These are phyloP conservation scores for Curvularia eragrostidis DNA, from an alignment of 2,329 filamentous ascomycete species.

Conservation along the genomic window DNA sequence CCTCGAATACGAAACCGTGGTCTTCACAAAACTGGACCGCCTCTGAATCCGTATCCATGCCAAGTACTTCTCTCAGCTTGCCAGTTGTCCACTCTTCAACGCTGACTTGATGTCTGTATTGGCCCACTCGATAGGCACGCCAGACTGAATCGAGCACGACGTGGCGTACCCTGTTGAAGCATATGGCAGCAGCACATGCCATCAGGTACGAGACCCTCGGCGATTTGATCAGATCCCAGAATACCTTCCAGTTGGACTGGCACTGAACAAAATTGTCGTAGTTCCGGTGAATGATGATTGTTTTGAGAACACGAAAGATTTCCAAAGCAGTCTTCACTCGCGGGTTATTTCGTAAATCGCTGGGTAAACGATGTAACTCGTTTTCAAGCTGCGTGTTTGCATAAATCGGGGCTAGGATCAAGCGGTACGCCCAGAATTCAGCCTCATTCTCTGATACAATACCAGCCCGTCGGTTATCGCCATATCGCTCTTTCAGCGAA, in stretches of 20 bases:
- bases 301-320: slow-evolving; percentile 63
- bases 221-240: slow-evolving; percentile 65
- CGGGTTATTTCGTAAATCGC: slow-evolving; percentile 57
- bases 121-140: slow-evolving; percentile 61
- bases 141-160: slow-evolving; percentile 63
- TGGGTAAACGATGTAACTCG: slow-evolving; percentile 63
- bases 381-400: slow-evolving; percentile 61
- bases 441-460: slow-evolving; percentile 63
- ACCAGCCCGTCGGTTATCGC: slow-evolving; percentile 50
- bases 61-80: slow-evolving; percentile 59
- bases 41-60: slow-evolving; percentile 63
- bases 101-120: slow-evolving; percentile 49
- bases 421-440: slow-evolving; percentile 69
- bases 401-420: slow-evolving; percentile 55
- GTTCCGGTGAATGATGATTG: slow-evolving; percentile 57
- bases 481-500: slow-evolving; percentile 62
- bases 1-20: slow-evolving; percentile 60
- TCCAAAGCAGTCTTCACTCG: slow-evolving; percentile 64
- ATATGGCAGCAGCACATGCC: slow-evolving; percentile 69
- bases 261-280: slow-evolving; percentile 61
- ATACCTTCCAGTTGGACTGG: slow-evolving; percentile 64
- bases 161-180: slow-evolving; percentile 65
- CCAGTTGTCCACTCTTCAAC: slow-evolving; percentile 62
- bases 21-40: slow-evolving; percentile 61
- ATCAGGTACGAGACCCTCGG: slow-evolving; percentile 65